Evolutionary conservation across 1,284 basidiomycete species (phyloP), one percentile per base, ranked within the genome.

Genomic region (Ceratorhiza oryzae-sativae): DNA sequence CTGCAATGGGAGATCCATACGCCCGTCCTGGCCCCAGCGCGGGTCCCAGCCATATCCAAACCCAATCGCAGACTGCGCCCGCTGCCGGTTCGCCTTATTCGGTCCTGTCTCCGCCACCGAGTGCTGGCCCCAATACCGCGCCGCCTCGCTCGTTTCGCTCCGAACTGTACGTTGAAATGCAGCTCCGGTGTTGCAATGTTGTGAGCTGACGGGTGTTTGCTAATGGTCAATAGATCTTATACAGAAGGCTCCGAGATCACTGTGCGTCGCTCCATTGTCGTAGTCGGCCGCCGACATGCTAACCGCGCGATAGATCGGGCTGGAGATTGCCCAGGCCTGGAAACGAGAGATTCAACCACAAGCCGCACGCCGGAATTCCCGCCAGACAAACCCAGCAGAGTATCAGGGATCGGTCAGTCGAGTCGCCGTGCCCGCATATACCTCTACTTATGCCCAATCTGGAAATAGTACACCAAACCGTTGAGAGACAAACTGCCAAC

Each of bases 361-460:
- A 32, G 51, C 36, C n/a, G 63, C 63, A 5, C 32, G 63, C 9
- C 15, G 63, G 23, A 68, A 68, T 39, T 68, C 63, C 23, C 49
- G 63, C n/a, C 63, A 68, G 51, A 56, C 51, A 30, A 68, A 68
- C 25, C 63, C 63, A 12, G 63, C 63, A 18, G 63, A 68, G 51
- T 68, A 68, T n/a, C 63, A 68, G n/a, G 63, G 63, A 27, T 68
- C 63, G 63, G 63, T 68, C 27, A 55, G 59, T 46, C 4, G n/a
- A n/a, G n/a, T n/a, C n/a, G n/a, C n/a, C n/a, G 63, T 68, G 3
- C 51, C 23, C 13, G 45, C 10, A 20, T 51, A 51, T 55, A 12
- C 51, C 8, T 34, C 30, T 23, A n/a, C 30, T 6, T 15, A 13
- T 41, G 23, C 32, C 18, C 27, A 20, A 42, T 23, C 18, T 56